phyloP scores from a whole-genome alignment of 2,329 filamentous ascomycete genomes.

The Talaromyces marneffei region DNA sequence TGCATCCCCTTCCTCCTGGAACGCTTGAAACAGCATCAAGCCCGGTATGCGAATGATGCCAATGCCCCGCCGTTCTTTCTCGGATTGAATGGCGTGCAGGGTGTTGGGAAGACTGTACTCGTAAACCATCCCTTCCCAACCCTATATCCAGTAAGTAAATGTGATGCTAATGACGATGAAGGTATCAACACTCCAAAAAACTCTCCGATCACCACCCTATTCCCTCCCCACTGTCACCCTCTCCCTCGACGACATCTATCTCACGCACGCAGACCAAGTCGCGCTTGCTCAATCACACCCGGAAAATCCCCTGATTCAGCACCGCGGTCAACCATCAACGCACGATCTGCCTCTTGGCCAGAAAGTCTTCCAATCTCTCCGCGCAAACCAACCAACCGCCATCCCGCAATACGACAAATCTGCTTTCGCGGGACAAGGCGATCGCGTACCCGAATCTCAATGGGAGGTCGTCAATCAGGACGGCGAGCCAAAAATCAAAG shows the following conservation, averaged over 20 bases:
- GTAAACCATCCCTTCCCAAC: slow-evolving; percentile 40
- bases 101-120: slow-evolving; percentile 86
- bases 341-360: slow-evolving; percentile 67
- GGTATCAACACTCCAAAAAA: slow-evolving; percentile 58
- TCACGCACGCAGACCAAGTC: slow-evolving; percentile 63
- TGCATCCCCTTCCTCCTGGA: slow-evolving; percentile 72
- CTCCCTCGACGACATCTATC: slow-evolving; percentile 87
- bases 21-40: slow-evolving; percentile 50
- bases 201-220: slow-evolving; percentile 53
- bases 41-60: slow-evolving; percentile 31
- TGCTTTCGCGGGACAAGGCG: slow-evolving; percentile 67
- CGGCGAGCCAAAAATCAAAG: slow-evolving; percentile 40
- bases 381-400: slow-evolving; percentile 46
- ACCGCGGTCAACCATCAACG: slow-evolving; percentile 76
- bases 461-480: slow-evolving; percentile 54
- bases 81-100: slow-evolving; percentile 86
- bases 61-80: slow-evolving; percentile 66
- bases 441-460: slow-evolving; percentile 57
- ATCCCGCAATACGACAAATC: slow-evolving; percentile 84
- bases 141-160: not conserved
- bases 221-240: slow-evolving; percentile 63
- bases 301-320: slow-evolving; percentile 69
- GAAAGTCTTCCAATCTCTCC: slow-evolving; percentile 58
- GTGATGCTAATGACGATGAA: slow-evolving; percentile 18
- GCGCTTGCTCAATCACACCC: slow-evolving; percentile 60